These are phyloP conservation scores for Candida ovalis DNA, from an alignment of 805 yeast species.

Conservation along the genomic window DNA sequence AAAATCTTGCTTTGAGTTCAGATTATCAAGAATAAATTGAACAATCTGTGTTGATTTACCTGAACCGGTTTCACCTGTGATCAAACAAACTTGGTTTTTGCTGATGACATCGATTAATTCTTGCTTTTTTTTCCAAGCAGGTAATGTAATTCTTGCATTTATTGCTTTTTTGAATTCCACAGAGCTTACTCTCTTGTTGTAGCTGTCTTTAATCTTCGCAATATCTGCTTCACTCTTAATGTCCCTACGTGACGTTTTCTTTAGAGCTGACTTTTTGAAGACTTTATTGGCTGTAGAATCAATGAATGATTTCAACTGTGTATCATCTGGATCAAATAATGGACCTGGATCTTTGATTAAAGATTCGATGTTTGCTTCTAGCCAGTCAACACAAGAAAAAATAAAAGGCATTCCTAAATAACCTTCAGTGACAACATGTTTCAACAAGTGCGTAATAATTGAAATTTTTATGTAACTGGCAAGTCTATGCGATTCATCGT, in stretches of 20 bases:
- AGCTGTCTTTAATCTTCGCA: conserved; percentile 31
- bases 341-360: conserved; percentile 76
- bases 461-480: conserved; percentile 69
- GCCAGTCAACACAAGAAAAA: conserved; percentile 70
- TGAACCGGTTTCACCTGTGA: conserved; percentile 97
- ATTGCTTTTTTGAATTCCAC: conserved; percentile 35
- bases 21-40: conserved; percentile 76
- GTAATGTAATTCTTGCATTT: conserved; percentile 51
- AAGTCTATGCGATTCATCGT: conserved; percentile 42
- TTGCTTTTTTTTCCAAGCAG: conserved; percentile 76
- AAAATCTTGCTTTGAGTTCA: conserved; percentile 47
- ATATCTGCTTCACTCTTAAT: conserved; percentile 30
- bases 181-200: conserved; percentile 30
- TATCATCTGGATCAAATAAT: conserved; percentile 35
- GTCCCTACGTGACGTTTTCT: background rate
- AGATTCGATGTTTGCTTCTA: conserved; percentile 55
- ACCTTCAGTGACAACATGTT: conserved; percentile 38
- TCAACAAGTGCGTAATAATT: conserved; percentile 44
- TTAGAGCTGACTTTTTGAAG: background rate
- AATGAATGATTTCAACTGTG: background rate
- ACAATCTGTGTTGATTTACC: conserved; percentile 96
- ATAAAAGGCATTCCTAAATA: conserved; percentile 69
- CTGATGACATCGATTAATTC: conserved; percentile 55
- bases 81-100: conserved; percentile 59
- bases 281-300: background rate